Base-by-base conservation (phyloP, 179 eudicot species). In the Patellifolia procumbens region DNA sequence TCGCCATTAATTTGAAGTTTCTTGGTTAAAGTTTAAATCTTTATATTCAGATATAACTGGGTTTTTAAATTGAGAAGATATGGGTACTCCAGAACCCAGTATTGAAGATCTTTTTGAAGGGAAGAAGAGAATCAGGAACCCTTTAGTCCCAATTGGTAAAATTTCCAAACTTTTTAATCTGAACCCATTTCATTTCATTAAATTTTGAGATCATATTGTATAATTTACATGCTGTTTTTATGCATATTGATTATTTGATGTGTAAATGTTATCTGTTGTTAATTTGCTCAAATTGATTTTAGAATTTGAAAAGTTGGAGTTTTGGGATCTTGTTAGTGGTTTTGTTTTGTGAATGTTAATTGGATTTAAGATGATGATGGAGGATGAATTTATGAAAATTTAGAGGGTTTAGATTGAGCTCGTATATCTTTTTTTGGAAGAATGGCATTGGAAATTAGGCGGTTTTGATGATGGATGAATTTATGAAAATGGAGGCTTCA, bases 71-170 rank as follows among this genome's bases (percentile, higher is more conserved):
- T 46, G 68, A 46, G 52, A 52, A 26, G 35, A 59, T 45, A 79
- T 79, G 82, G 74, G 82, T 46, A 68, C 10, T 70, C 69, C 82
- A 58, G 82, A 79, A 74, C 78, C 82, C 31, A 68, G 70, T 55
- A 67, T 86, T 2, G 89, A 89, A 19, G 79, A 70, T 10, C 68
- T 90, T 26, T 89, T 85, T 62, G 66, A 60, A 46, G 86, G 82
- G 70, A 87, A 89, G 73, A 89, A 89, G 83, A 85, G 90, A 32
- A 74, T 79, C 73, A 82, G 63, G 48, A 89, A 89, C 82, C 92
- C 92, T 43, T 76, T 87, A 35, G 94, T 90, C 28, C 94, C 94
- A 4, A 73, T 90, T 61, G 94, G 94, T 84, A 67, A 77, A 34
- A 10, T 65, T 58, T 28, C 62, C 22, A 6, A 22, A 42, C 51